Evolutionary conservation across 768 basidiomycete genomes (phyloP), one percentile per base, ranked within the genome.

Genomic region (Coprinopsis strossmayeri): DNA sequence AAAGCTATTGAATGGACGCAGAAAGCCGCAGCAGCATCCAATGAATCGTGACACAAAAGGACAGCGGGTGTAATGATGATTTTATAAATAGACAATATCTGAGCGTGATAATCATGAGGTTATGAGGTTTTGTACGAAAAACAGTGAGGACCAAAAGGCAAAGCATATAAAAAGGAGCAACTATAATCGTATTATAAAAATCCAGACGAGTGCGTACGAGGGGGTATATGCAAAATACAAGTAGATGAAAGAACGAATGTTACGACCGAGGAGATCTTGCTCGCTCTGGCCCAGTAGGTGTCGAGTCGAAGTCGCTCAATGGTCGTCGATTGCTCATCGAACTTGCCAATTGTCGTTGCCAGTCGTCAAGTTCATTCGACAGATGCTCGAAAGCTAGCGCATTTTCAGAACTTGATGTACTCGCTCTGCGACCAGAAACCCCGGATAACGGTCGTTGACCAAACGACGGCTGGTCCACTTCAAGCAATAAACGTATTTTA

Each of bases 1-100:
- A 89, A 86, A 62, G 96, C 96, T 11, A 69, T 92, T 34, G 92
- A 91, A 64, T 99, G 92, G 92, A 89, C 89, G 52, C 85, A 81
- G 62, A 74, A 67, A 56, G 82, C 84, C 46, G 45, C 47, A 18
- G 69, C 69, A 39, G 62, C 63, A 48, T 68, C 70, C 53, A 59
- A 58, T 54, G 54, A 45, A 49, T 70, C 59, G 65, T 67, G 60
- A 66, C n/a, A n/a, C n/a, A n/a, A n/a, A n/a, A 61, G 59, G 10
- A 39, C 23, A 25, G 12, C n/a, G 13, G 45, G 9, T 13, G 23
- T 40, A 24, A 46, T 15, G 10, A 46, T 43, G 21, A 46, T 51
- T 45, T 44, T 44, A 32, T 43, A 34, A 40, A 51, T 40, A 46
- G 34, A 46, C 25, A 45, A 52, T 32, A 48, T 38, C 43, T 39